Percentiles rank a stretch among this genome's conserved stretches.
phyloP scores from a whole-genome alignment of 2,329 filamentous ascomycete species.

The Aspergillus pseudoterreus region DNA sequence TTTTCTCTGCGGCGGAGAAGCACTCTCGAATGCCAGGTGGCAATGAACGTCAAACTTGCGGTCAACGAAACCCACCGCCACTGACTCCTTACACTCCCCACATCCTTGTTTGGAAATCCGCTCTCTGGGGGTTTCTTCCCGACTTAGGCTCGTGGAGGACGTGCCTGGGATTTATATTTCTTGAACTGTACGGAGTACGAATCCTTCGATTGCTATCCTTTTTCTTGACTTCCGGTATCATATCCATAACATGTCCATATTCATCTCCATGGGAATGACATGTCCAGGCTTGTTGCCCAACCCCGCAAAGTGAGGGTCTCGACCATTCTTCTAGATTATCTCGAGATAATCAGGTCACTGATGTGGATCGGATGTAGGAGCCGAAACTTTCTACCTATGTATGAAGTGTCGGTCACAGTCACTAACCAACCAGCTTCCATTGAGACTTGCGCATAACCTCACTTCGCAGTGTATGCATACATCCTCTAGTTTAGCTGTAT shows the following conservation, averaged over 20 bases:
- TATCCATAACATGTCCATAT: not conserved
- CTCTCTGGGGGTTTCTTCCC: too few relatives aligned
- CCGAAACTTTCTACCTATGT: not conserved
- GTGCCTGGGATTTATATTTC: not conserved
- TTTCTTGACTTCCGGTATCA: not conserved
- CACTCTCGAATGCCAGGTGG: slow-evolving; percentile 14
- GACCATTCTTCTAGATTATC: not conserved
- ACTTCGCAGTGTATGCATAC: not conserved
- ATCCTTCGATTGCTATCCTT: slow-evolving; percentile 1
- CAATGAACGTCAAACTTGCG: slow-evolving; percentile 21
- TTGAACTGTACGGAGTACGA: not conserved
- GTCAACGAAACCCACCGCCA: slow-evolving; percentile 23
- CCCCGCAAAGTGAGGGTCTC: slow-evolving; percentile 14
- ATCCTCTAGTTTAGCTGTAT: not conserved
- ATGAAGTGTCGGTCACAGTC: not conserved
- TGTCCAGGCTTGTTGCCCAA: slow-evolving; percentile 17
- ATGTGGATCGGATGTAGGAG: not conserved
- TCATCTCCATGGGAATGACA: not conserved
- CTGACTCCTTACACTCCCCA: slow-evolving; percentile 7
- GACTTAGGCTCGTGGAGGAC: not conserved
- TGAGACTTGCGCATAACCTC: not conserved
- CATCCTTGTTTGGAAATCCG: not conserved
- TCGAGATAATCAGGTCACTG: not conserved
- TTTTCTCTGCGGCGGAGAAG: slow-evolving; percentile 6
- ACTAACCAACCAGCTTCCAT: not conserved